Evolutionary conservation across 2,329 filamentous ascomycete genomes (phyloP).

Genomic region (Hortaea sp.): DNA sequence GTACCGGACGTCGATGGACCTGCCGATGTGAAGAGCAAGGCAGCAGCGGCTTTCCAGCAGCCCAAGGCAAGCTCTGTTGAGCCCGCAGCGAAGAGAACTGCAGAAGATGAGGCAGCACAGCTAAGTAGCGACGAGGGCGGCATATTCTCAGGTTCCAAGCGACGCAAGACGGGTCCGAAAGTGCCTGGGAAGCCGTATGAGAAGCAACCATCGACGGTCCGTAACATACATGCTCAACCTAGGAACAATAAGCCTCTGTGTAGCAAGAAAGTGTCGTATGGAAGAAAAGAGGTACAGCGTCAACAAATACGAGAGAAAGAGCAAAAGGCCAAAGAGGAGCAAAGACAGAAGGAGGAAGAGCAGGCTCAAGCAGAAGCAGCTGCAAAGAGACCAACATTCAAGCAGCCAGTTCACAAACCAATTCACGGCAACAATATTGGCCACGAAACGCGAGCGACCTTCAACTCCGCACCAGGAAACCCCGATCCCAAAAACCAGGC

Average conservation of each 20-base stretch:
- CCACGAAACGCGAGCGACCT: too few species aligned
- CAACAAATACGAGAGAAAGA: neutral
- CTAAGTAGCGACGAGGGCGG: constrained; percentile 7
- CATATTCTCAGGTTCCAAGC: constrained; percentile 10
- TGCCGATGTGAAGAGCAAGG: neutral
- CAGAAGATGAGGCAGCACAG: neutral
- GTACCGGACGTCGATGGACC: too few species aligned
- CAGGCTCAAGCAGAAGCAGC: neutral
- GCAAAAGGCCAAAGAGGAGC: neutral
- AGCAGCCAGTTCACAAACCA: too few species aligned
- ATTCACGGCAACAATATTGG: too few species aligned
- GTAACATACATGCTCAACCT: constrained; percentile 7
- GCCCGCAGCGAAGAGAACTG: constrained; percentile 4
- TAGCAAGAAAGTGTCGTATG: neutral
- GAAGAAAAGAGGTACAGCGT: neutral
- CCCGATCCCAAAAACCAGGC: neutral
- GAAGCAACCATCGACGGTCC: constrained; percentile 10
- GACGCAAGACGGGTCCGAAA: neutral
- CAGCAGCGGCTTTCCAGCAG: neutral
- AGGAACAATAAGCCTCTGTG: neutral
- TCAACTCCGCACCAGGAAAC: too few species aligned
- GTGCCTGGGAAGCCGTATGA: constrained; percentile 8
- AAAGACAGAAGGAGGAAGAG: neutral
- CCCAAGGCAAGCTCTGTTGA: neutral
- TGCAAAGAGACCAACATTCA: neutral